Evolutionary conservation across 2,329 filamentous ascomycete genomes (phyloP).

Genomic region (Diaporthe citriasiana): DNA sequence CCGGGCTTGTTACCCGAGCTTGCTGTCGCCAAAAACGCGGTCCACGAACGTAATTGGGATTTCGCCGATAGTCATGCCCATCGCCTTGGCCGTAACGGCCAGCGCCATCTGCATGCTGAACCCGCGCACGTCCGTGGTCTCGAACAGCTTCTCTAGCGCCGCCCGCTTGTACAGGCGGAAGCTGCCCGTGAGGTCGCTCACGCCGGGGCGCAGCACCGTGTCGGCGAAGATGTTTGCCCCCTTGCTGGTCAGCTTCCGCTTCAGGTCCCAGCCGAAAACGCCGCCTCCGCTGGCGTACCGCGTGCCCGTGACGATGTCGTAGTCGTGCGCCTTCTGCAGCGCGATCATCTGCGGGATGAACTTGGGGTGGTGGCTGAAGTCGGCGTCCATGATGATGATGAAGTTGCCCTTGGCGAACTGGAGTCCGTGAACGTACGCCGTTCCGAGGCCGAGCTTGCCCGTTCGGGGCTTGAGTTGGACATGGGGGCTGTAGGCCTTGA

Average conservation of each 20-base stretch:
- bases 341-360: constrained; percentile 97
- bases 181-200: constrained; percentile 94
- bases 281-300: constrained; percentile 91
- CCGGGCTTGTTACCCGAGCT: constrained; percentile 59
- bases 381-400: constrained; percentile 99
- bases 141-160: constrained; percentile 91
- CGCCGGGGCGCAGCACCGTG: constrained; percentile 90
- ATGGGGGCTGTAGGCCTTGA: constrained; percentile 84
- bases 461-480: constrained; percentile 89
- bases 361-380: constrained; percentile 99
- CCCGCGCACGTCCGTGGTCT: constrained; percentile 92
- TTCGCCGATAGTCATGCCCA: constrained; percentile 94
- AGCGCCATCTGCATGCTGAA: constrained; percentile 99
- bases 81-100: constrained; percentile 96
- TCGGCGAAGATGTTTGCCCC: constrained; percentile 97
- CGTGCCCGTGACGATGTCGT: constrained; percentile 97
- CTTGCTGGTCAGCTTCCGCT: constrained; percentile 85
- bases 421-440: constrained; percentile 94
- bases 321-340: constrained; percentile 81
- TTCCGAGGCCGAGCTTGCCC: constrained; percentile 97
- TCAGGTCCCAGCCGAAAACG: constrained; percentile 97
- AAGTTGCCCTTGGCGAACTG: constrained; percentile 93
- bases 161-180: constrained; percentile 95
- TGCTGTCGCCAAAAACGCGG: constrained; percentile 82
- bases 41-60: constrained; percentile 98